Evolutionary conservation across 495 filamentous ascomycete species (phyloP), one percentile per base, ranked within the genome.

Genomic region (Trichoderma asperelloides): DNA sequence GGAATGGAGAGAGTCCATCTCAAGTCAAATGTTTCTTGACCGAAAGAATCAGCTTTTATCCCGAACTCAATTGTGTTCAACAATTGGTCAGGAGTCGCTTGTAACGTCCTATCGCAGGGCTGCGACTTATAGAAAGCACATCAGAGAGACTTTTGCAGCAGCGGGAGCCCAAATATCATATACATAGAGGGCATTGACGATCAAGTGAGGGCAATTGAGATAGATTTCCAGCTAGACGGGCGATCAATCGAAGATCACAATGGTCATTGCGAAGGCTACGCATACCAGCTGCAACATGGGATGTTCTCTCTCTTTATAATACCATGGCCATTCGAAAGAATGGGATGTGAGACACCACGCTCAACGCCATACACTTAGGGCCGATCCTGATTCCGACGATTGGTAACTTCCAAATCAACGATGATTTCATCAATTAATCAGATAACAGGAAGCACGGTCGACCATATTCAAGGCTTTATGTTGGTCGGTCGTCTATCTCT

Each of bases 241-340:
- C 55, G 55, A 60, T 60, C 55, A 30, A 60, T 60, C 9, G 55
- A 60, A 28, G 55, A 60, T 60, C 55, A 60, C 3, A 60, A 60
- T 60, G 55, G 27, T 11, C 16, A 16, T 60, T 12, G 25, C 0
- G 13, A 27, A 60, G 55, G 28, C 27, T 25, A 30, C 27, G 30
- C 55, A 60, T 60, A 30, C 55, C 55, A 60, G 55, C 30, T 60
- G 55, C 27, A 28, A 13, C 25, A 33, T 28, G 55, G 55, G 25
- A 28, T 60, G 30, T 30, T 15, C 55, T 13, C 55, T 12, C 11
- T 33, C 55, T 60, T 30, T 30, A 21, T 60, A 60, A 16, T 30
- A 13, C 15, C 25, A 60, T 60, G 27, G 47, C 47, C 47, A 51
- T 51, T 21, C 47, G 47, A 21, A 51, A 51, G 47, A 51, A 51